Evolutionary conservation across 345 rosid species (phyloP), one percentile per base, ranked within the genome.

Genomic region (Turnera subulata): DNA sequence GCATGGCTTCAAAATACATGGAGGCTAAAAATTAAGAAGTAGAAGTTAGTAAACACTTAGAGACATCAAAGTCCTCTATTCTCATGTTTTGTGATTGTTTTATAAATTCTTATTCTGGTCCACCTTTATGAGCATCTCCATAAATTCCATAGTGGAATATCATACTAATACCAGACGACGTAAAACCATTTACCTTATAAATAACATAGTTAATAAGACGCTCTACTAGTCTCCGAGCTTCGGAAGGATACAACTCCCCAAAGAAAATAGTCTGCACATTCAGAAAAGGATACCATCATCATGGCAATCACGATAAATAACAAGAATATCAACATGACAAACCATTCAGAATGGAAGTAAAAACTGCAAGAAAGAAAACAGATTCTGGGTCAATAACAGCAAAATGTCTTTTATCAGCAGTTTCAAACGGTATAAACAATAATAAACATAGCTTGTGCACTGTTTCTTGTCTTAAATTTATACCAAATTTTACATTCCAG

Each of bases 151-250:
- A n/a, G n/a, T n/a, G n/a, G 0, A 46, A 11, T 1, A 17, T 17
- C 32, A 58, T 24, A n/a, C 38, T 55, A 55, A 47, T 37, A 24
- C 17, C 7, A n/a, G 47, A 55, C 24, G 6, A 6, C 22, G 33
- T 56, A 59, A 57, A 53, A 70, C 52, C 42, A 63, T 43, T 61
- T 76, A 93, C 99, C 99, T 93, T 93, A 76, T 93, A 93, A 55
- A 87, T 80, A 75, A 88, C 85, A 82, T 93, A 93, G 69, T 93
- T 89, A 67, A 84, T 70, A 65, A 93, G 88, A n/a, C 92, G 90
- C 70, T 89, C 97, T 74, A 78, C 78, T 69, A 93, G 65, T 73
- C 87, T 93, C 58, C 80, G 79, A 47, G 84, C 76, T 80, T 93
- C 99, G 55, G 89, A 74, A 37, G 86, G 76, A 65, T 88, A 81